phyloP scores from a whole-genome alignment of 352 stramenopile species.

The Globisporangium alternatum region DNA sequence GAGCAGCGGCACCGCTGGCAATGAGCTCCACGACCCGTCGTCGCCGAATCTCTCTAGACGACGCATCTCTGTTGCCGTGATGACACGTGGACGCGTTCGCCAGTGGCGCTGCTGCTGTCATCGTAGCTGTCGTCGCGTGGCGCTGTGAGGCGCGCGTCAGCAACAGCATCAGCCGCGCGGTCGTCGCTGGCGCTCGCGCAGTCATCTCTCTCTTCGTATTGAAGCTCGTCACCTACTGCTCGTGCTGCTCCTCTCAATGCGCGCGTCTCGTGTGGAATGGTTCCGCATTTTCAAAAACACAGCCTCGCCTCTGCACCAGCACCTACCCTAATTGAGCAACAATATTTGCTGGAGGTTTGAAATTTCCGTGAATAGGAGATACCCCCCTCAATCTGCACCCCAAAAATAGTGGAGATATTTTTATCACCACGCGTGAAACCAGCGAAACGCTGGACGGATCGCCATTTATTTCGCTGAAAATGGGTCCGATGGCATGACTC shows the following conservation, averaged over 20 bases:
- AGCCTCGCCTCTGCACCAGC: conserved; percentile 1
- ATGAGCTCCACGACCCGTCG: neutral
- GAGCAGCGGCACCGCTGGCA: neutral
- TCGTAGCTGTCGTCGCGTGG: neutral
- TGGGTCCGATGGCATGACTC: too few species aligned
- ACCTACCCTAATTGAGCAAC: conserved; percentile 10
- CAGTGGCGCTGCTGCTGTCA: too few species aligned
- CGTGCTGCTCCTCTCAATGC: neutral
- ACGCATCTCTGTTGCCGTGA: neutral
- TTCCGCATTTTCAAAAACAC: conserved; percentile 2
- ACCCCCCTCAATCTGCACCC: neutral
- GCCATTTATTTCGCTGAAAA: too few species aligned
- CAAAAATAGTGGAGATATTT: neutral
- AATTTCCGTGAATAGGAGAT: neutral
- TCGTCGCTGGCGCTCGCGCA: neutral
- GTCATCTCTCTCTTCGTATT: neutral
- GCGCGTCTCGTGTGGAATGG: conserved; percentile 2
- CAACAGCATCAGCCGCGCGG: neutral
- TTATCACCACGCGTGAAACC: neutral
- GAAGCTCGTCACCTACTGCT: neutral
- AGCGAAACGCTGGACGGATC: neutral
- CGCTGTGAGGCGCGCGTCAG: neutral
- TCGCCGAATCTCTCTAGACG: neutral
- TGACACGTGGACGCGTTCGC: conserved; percentile 3
- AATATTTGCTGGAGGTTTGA: neutral